Evolutionary conservation across 352 stramenopile species (phyloP).

Genomic region (Pythium folliculosum): DNA sequence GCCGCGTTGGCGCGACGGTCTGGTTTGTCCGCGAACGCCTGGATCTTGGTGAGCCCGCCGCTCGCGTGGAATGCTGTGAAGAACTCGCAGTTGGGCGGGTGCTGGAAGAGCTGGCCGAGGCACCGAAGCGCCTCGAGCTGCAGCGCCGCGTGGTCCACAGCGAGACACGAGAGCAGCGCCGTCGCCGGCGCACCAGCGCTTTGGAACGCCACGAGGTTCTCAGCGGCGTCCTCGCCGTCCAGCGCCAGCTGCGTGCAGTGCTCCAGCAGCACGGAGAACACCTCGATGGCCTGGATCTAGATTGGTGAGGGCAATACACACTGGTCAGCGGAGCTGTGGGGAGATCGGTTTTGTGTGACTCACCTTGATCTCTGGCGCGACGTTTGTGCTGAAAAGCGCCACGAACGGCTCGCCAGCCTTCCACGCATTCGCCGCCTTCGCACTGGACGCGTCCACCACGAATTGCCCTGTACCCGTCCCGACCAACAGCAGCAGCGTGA

Average conservation of each 20-base stretch:
- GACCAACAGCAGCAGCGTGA: not conserved
- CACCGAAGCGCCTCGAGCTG: conserved; percentile 43
- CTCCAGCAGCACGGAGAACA: conserved; percentile 33
- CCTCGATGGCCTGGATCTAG: conserved; percentile 24
- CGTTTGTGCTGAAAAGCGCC: conserved; percentile 30
- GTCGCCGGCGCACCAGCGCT: conserved; percentile 34
- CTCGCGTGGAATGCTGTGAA: conserved; percentile 35
- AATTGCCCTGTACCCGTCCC: conserved; percentile 35
- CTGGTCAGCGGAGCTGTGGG: not conserved
- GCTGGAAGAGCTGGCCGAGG: conserved; percentile 36
- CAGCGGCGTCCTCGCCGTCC: not conserved
- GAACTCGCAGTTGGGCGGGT: conserved; percentile 32
- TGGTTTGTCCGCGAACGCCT: conserved; percentile 33
- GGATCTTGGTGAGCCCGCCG: conserved; percentile 27
- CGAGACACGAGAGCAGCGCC: conserved; percentile 40
- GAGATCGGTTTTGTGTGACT: not conserved
- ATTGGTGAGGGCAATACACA: not conserved
- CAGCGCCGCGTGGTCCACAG: conserved; percentile 29
- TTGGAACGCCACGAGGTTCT: conserved; percentile 30
- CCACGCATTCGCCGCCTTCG: conserved; percentile 31
- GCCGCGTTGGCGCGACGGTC: conserved; percentile 45
- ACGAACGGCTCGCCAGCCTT: conserved; percentile 56
- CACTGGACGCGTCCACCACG: conserved; percentile 42
- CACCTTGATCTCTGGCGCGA: conserved; percentile 30
- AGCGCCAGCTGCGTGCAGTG: conserved; percentile 11